Evolutionary conservation across 2,329 filamentous ascomycete genomes (phyloP), one percentile per base, ranked within the genome.

Genomic region (Gyromitra esculenta): DNA sequence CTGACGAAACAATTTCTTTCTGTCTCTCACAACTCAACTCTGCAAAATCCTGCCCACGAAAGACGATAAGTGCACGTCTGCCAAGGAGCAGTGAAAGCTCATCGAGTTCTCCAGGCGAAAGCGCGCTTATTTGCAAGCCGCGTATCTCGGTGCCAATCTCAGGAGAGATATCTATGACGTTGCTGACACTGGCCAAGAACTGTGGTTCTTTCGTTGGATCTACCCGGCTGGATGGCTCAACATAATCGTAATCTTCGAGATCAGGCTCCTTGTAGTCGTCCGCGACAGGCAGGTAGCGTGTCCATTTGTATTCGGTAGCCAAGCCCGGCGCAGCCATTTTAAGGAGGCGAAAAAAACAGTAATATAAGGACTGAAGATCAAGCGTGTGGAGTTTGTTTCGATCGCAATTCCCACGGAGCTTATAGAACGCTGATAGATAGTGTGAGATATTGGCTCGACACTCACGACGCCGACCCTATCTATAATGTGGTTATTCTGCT

Each of bases 51-150:
- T 94, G 92, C 81, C 89, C 86, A 25, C 91, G 89, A 86, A 94
- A 94, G 41, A 90, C 90, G n/a, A 93, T 90, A 4, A 94, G 91
- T 82, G 93, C 93, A 81, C 91, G 89, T 84, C 92, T 87, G 9
- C 92, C 90, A 9, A 94, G 90, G 77, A 91, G 89, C 35, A 90
- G 88, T 0, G 92, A 91, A 3, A 94, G 86, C 82, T 94, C 90
- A 80, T 94, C 90, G 82, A 92, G 93, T 71, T 90, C 91, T 15
- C 89, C 88, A 54, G 89, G 84, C 71, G 85, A 88, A 9, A 94
- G 86, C 77, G 87, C 86, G 84, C 89, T 92, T 39, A 94, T 84
- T 83, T 94, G 92, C 39, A 94, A 85, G 43, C 91, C 91, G 1
- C 85, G 86, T 39, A 94, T 86, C 81, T 93, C 91, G 8, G 90